Conservation (phyloP, 2,329 filamentous ascomycete species). For the Claviceps africana region DNA sequence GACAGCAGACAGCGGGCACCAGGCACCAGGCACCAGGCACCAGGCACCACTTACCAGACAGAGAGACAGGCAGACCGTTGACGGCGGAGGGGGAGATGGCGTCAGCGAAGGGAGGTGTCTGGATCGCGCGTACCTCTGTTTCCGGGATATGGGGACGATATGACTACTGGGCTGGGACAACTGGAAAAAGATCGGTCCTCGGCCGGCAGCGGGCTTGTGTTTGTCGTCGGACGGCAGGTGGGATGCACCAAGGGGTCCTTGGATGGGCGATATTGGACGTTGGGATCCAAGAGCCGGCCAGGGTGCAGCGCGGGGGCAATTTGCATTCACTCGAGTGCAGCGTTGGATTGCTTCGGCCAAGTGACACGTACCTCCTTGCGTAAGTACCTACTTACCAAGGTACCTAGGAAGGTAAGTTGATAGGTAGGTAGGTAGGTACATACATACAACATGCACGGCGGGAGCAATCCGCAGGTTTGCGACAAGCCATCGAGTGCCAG, state of each 20-base stretch:
- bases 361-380: neutral
- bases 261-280: neutral
- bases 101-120: neutral
- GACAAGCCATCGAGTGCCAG: neutral
- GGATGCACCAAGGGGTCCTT: neutral
- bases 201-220: neutral
- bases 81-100: neutral
- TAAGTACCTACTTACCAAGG: neutral
- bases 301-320: neutral
- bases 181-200: neutral
- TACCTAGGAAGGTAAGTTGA: too few relatives aligned
- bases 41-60: too few relatives aligned
- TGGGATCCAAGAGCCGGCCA: neutral
- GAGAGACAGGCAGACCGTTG: too few relatives aligned
- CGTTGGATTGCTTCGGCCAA: neutral
- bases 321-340: neutral
- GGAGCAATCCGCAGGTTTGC: neutral
- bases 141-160: neutral
- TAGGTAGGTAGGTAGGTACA: neutral
- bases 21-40: neutral
- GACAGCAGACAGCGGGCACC: too few relatives aligned
- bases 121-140: neutral
- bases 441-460: neutral
- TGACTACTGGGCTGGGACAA: neutral
- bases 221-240: neutral